Evolutionary conservation across 441 rosid genomes (phyloP).

Genomic region (Syzygium syzygioides): DNA sequence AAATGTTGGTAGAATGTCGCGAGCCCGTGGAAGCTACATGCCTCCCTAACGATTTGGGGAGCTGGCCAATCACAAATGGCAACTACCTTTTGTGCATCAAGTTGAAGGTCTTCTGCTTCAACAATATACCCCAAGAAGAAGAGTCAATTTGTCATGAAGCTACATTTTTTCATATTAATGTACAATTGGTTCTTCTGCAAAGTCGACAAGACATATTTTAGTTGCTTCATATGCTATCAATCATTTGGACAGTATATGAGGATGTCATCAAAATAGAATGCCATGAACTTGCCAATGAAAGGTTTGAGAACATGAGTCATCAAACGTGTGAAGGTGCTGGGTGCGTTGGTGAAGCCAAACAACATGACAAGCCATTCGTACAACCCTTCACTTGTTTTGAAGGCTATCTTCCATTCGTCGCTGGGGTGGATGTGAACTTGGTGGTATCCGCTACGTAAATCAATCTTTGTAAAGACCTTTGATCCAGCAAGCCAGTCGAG

Average conservation of each 20-base stretch:
- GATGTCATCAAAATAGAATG: not conserved
- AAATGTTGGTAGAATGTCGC: accelerated
- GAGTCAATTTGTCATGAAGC: accelerated
- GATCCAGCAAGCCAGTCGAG: accelerated
- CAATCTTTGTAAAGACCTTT: not conserved
- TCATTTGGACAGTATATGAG: not conserved
- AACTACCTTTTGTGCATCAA: not conserved
- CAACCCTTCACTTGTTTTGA: not conserved
- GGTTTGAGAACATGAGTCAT: too few species aligned
- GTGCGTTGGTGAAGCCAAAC: not conserved
- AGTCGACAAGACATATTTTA: not conserved
- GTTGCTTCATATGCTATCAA: accelerated
- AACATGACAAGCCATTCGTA: not conserved
- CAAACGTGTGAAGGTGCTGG: not conserved
- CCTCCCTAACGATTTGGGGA: not conserved
- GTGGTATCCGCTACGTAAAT: not conserved
- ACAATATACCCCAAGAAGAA: not conserved
- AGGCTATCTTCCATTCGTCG: not conserved
- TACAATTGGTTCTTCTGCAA: accelerated
- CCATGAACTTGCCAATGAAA: not conserved
- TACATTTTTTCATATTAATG: not conserved
- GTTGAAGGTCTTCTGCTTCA: not conserved
- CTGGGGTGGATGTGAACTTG: accelerated
- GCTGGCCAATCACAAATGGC: accelerated
- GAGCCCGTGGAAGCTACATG: accelerated